A percentile compares a stretch with the other conserved stretches of the same genome.
These are phyloP conservation scores for Ambrosiella beaveri DNA, from an alignment of 2,329 filamentous ascomycete genomes.

Conservation along the genomic window DNA sequence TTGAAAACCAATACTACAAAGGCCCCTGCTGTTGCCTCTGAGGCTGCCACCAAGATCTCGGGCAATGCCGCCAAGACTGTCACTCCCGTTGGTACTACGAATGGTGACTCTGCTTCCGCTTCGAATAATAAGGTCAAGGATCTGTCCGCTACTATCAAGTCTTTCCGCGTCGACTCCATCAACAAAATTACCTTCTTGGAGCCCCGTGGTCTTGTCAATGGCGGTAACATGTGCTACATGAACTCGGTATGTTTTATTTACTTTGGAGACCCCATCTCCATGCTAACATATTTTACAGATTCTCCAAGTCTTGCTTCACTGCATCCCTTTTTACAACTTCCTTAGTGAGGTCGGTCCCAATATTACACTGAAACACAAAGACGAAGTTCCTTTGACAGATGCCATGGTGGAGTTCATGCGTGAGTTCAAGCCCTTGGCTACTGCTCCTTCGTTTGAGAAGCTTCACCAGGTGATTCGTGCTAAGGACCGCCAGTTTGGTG, in stretches of 20 bases:
- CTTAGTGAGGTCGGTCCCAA: conserved; percentile 71
- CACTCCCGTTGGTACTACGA: too few species aligned
- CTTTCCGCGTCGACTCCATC: conserved; percentile 49
- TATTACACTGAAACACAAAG: conserved; percentile 82
- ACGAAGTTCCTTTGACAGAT: conserved; percentile 82
- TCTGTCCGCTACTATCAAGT: conserved; percentile 58
- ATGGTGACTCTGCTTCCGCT: conserved; percentile 17
- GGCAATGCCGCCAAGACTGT: too few species aligned
- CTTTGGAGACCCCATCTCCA: background rate
- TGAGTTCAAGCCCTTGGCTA: conserved; percentile 75
- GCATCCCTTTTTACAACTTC: conserved; percentile 86
- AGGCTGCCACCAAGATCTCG: too few species aligned
- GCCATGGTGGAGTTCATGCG: conserved; percentile 95
- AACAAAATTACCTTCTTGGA: conserved; percentile 68
- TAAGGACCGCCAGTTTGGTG: conserved; percentile 74
- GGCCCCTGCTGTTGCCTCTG: conserved; percentile 14
- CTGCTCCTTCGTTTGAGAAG: conserved; percentile 56
- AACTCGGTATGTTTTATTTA: conserved; percentile 58
- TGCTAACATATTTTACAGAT: conserved; percentile 41
- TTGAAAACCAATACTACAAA: conserved; percentile 12
- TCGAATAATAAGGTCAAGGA: conserved; percentile 33
- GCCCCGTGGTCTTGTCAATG: conserved; percentile 85
- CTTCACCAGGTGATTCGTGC: conserved; percentile 58
- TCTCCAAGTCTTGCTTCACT: conserved; percentile 88
- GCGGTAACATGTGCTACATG: conserved; percentile 99